Base-by-base conservation (phyloP, 1,284 basidiomycete species). In the Mrakiaceae sp. region DNA sequence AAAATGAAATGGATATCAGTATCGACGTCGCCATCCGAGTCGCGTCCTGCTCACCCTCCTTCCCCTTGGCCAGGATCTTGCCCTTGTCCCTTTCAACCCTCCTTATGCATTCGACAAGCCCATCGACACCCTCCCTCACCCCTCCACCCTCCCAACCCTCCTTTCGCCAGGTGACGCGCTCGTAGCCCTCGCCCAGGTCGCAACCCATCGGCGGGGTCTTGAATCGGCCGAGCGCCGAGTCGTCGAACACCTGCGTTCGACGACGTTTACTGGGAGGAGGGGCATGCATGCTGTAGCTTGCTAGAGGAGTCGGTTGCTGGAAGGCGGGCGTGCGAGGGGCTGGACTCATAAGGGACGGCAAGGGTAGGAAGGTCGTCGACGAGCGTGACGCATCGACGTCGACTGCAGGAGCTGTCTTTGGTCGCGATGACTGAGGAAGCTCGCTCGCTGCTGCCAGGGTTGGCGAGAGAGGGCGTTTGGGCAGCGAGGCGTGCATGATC, bases 81-180 rank as follows among this genome's bases (percentile, higher is more conserved):
- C 11, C 46, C 5, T 27, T 39, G 9, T 56, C 62, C 47, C 57
- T 44, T 44, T 47, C 40, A 11, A 54, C 56, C 43, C 49, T 39
- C 64, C 60, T 70, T 6, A 69, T 5, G 71, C 76, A 10, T 67
- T 73, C 7, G 76, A 77, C 67, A 74, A 76, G 65, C 68, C 76
- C 46, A 70, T 78, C n/a, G 68, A 71, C 12, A 73, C 76, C 63
- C 75, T 76, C 57, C 69, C 52, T 54, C 52, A 27, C 40, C 48
- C 48, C 43, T 52, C 55, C 48, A 40, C 44, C 56, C 2, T 51
- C 9, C 11, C 10, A 40, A 3, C 48, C 55, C 16, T 64, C 56
- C 16, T 27, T 39, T n/a, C 63, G 43, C 56, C 51, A 60, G 3
- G 48, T 14, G 46, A 43, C 52, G 11, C 43, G 11, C 12, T 53